Percentiles rank a stretch among this genome's conserved stretches.
Conservation (phyloP, 1,284 basidiomycete species). For the Rhodotorula sp. region DNA sequence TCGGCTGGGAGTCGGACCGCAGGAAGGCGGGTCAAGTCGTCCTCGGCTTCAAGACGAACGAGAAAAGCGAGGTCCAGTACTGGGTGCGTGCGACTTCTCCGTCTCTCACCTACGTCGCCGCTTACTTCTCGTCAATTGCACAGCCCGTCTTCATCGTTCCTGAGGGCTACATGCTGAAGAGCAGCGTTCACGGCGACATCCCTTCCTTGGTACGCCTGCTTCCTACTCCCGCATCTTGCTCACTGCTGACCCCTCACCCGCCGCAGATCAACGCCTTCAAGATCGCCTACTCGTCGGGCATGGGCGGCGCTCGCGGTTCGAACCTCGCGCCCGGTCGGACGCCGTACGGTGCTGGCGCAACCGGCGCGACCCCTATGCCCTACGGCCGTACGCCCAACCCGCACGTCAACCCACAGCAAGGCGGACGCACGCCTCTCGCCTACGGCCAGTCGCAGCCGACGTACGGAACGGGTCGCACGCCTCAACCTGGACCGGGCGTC, state of each 20-base stretch:
- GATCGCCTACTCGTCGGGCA: slow-evolving; percentile 17
- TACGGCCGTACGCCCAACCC: not conserved
- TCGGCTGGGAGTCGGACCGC: slow-evolving; percentile 71
- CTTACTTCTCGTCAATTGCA: not conserved
- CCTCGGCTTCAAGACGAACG: slow-evolving; percentile 89
- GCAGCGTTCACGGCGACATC: slow-evolving; percentile 23
- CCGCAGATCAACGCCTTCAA: slow-evolving; percentile 35
- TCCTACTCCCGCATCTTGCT: not conserved
- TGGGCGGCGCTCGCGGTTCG: not conserved
- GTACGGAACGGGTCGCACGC: not conserved
- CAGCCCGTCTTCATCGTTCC: slow-evolving; percentile 85
- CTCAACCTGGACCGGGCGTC: not conserved
- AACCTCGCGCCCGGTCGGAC: not conserved
- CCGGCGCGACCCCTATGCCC: no score
- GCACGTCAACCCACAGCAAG: not conserved
- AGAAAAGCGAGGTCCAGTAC: slow-evolving; percentile 63
- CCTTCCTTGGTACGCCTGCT: slow-evolving; percentile 9
- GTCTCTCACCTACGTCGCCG: not conserved
- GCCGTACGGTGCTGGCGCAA: not conserved
- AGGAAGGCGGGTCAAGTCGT: slow-evolving; percentile 89
- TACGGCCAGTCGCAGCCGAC: not conserved
- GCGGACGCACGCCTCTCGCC: not conserved
- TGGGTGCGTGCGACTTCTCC: slow-evolving; percentile 62
- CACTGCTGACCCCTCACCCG: not conserved
- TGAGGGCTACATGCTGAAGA: slow-evolving; percentile 63